Base-by-base conservation (phyloP, 164 flowering plant species). In the Umbilicus rupestris region DNA sequence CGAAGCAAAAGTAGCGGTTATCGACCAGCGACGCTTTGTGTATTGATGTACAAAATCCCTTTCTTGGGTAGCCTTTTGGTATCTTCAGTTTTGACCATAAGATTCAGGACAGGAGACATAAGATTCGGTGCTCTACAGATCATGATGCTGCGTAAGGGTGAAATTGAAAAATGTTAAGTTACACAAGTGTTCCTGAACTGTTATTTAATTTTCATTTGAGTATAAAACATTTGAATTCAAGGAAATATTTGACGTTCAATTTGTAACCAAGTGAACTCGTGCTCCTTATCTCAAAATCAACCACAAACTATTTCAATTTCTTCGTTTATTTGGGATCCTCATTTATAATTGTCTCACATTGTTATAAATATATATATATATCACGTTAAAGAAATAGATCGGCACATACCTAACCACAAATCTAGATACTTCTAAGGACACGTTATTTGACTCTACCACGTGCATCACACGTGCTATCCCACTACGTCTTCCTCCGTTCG, bases 1-100 rank as follows among this genome's bases (percentile, higher is more conserved):
- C 66, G 41, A 82, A 82, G 4, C 76, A 84, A 42, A 79, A 84
- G 65, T 63, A 63, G 60, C 33, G n/a, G n/a, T n/a, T n/a, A n/a
- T n/a, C n/a, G n/a, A n/a, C 3, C 33, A 55, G 3, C 3, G 19
- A 2, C 4, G 1, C 19, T 22, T 26, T 55, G 12, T 26, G 3
- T 28, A 55, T 33, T 11, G 35, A 28, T 26, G 33, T 26, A 28
- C 31, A 47, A 47, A 22, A 47, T 47, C 28, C n/a, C 22, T 8
- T 22, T 24, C 57, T 8, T 7, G 0, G n/a, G n/a, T n/a, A n/a
- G n/a, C n/a, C n/a, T n/a, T n/a, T n/a, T n/a, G n/a, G n/a, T n/a
- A n/a, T n/a, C 5, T 47, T 24, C 1, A 47, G 52, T 22, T n/a
- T 24, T 47, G 52, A 22, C 5, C 1, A n/a, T 11, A 16, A 2